phyloP scores from a whole-genome alignment of 164 flowering plant species.

The Magnolia officinalis region DNA sequence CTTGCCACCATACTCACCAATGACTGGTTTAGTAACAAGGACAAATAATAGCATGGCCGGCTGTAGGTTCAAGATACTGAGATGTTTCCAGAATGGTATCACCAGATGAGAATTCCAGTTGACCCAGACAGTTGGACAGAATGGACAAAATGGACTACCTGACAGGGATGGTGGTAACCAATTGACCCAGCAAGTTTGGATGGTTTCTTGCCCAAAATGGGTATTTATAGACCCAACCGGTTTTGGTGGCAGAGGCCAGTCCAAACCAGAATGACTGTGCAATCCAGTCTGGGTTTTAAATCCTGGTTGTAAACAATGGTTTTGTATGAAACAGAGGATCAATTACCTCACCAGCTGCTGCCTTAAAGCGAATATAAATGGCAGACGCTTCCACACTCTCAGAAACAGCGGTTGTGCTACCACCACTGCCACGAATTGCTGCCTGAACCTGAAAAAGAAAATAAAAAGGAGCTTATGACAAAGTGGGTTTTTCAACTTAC shows the following conservation, averaged over 20 bases:
- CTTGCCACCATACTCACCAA: background rate
- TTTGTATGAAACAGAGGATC: background rate
- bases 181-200: background rate
- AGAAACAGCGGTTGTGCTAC: constrained; percentile 56
- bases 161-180: background rate
- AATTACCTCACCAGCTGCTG: constrained; percentile 88
- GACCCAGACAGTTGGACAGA: background rate
- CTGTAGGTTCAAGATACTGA: background rate
- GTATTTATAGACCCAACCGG: background rate
- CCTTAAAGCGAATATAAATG: constrained; percentile 92
- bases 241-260: background rate
- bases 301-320: background rate
- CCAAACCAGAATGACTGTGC: background rate
- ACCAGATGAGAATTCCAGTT: background rate
- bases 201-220: background rate
- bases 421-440: constrained; percentile 57
- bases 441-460: constrained; percentile 58
- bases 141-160: background rate
- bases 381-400: constrained; percentile 95
- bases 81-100: background rate
- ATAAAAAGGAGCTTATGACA: constrained; percentile 1
- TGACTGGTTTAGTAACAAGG: background rate
- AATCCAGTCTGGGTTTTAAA: no score
- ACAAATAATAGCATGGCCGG: background rate
- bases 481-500: background rate